phyloP scores from a whole-genome alignment of 1,284 basidiomycete species.

The Apiotrichum laibachii region DNA sequence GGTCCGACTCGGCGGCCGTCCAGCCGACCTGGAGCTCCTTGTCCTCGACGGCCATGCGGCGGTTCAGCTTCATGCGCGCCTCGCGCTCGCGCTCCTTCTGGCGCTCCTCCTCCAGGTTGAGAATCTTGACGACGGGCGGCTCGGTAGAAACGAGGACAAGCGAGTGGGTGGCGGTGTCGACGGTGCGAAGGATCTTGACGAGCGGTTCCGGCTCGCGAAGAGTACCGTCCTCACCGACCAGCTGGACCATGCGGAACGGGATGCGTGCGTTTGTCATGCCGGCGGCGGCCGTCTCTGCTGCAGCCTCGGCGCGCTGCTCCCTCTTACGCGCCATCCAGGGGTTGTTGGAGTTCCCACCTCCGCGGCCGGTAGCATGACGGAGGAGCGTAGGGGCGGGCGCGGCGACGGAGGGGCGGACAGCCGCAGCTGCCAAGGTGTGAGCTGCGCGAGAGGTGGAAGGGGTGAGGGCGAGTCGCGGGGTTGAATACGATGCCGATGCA shows the following conservation, averaged over 20 bases:
- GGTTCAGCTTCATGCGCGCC: conserved; percentile 25
- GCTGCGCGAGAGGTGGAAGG: too few relatives aligned
- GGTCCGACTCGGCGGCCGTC: conserved; percentile 39
- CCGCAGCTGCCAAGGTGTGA: too few relatives aligned
- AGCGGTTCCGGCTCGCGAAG: conserved; percentile 26
- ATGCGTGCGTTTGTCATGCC: conserved; percentile 22
- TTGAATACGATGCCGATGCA: too few relatives aligned
- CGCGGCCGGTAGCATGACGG: background rate
- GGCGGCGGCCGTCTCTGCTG: background rate
- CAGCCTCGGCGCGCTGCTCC: background rate
- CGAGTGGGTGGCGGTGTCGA: conserved; percentile 23
- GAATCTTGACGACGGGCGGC: conserved; percentile 41
- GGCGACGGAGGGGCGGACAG: background rate
- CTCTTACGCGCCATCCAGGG: background rate
- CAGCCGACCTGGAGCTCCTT: conserved; percentile 48
- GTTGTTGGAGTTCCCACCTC: background rate
- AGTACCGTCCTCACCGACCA: conserved; percentile 29
- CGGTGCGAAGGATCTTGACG: conserved; percentile 18
- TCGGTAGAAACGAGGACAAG: conserved; percentile 29
- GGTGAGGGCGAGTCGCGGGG: too few relatives aligned
- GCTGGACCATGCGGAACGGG: conserved; percentile 39
- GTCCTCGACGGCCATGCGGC: conserved; percentile 37
- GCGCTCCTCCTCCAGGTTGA: conserved; percentile 30
- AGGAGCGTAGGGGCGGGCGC: background rate
- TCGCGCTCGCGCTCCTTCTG: conserved; percentile 26